Evolutionary conservation across 2,329 filamentous ascomycete genomes (phyloP).

Genomic region (Cryphonectria naterciae): DNA sequence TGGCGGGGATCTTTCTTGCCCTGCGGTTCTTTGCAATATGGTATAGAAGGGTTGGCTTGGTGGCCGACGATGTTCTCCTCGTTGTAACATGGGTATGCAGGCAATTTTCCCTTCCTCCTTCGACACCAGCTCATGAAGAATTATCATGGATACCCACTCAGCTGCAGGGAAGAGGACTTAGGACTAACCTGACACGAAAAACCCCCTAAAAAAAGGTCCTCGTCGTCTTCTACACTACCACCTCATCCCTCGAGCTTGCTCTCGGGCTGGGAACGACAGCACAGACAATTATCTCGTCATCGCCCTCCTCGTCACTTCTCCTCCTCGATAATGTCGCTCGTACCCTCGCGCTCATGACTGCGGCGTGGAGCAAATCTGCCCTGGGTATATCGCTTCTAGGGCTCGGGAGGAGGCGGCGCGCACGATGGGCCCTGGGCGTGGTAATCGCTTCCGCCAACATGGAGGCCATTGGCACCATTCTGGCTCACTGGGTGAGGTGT

Average conservation of each 20-base stretch:
- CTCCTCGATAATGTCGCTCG: conserved; percentile 24
- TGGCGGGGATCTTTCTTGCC: conserved; percentile 19
- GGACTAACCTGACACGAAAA: not conserved
- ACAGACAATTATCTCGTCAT: not conserved
- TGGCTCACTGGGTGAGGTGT: conserved; percentile 25
- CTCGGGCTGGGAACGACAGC: conserved; percentile 17
- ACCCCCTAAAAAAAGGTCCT: conserved; percentile 8
- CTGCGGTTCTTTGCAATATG: conserved; percentile 21
- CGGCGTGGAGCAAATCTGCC: conserved; percentile 22
- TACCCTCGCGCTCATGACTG: conserved; percentile 12
- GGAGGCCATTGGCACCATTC: conserved; percentile 12
- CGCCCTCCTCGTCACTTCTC: conserved; percentile 7
- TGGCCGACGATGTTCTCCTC: conserved; percentile 21
- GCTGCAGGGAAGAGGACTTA: not conserved
- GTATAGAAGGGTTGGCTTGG: conserved; percentile 10
- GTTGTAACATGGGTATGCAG: conserved; percentile 22
- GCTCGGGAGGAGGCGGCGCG: conserved; percentile 5
- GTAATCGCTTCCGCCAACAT: conserved; percentile 7
- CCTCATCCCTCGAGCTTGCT: conserved; percentile 21
- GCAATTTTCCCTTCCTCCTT: not conserved
- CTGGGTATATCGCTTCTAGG: conserved; percentile 18
- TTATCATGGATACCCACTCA: not conserved
- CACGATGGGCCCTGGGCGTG: conserved; percentile 6
- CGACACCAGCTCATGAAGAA: not conserved
- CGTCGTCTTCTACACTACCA: conserved; percentile 18